These are phyloP conservation scores for Juncus effusus DNA, from an alignment of 176 grass and related monocot genomes.

Conservation along the genomic window DNA sequence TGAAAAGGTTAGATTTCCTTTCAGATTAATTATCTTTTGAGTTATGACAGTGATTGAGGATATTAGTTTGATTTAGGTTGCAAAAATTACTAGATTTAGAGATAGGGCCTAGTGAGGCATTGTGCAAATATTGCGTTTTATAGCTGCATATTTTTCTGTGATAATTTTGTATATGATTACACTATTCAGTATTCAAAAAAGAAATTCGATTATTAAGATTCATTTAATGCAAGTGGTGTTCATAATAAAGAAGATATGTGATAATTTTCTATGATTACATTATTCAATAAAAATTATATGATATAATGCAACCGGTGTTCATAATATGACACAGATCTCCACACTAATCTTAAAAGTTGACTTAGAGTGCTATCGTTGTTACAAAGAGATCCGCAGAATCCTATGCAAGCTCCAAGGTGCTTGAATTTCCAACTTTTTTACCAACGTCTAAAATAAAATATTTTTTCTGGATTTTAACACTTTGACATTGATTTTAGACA, in stretches of 20 bases:
- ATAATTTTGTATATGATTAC: background rate
- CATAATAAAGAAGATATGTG: background rate
- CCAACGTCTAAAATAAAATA: background rate
- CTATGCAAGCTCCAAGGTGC: constrained; percentile 58
- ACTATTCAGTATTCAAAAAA: background rate
- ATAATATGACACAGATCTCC: constrained; percentile 36
- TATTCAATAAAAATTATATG: background rate
- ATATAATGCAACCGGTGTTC: background rate
- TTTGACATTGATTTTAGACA: constrained; percentile 26
- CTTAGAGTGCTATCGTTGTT: constrained; percentile 52
- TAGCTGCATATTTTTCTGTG: background rate
- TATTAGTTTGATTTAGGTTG: background rate
- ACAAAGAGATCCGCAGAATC: constrained; percentile 51
- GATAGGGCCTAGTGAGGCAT: no score
- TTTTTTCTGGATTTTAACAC: background rate
- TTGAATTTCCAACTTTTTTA: background rate
- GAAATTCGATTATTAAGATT: background rate
- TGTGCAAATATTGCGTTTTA: background rate
- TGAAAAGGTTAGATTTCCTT: constrained; percentile 27
- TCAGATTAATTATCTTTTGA: constrained; percentile 3
- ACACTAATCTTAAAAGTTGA: constrained; percentile 56
- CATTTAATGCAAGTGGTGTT: no score
- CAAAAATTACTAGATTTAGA: background rate
- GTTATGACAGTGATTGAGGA: background rate
- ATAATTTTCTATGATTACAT: background rate